Evolutionary conservation across 2,329 filamentous ascomycete genomes (phyloP).

Genomic region (Neofusicoccum kwambonambiense): DNA sequence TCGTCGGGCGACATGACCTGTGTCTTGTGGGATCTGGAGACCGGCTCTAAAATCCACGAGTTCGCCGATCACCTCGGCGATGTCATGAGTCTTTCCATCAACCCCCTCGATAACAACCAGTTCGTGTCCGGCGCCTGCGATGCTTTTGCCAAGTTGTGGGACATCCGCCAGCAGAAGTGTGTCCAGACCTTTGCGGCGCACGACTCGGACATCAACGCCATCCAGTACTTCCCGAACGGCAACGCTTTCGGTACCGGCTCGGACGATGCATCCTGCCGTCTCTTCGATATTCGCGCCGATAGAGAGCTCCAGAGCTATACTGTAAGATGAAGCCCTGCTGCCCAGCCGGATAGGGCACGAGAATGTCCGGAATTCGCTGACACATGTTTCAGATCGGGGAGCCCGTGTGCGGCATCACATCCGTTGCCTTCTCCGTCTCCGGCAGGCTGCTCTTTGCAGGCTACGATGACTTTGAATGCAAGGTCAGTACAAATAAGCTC

Average conservation of each 20-base stretch:
- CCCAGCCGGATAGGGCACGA: background rate
- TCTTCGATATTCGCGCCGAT: constrained; percentile 97
- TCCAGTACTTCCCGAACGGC: constrained; percentile 98
- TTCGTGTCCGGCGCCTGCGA: constrained; percentile 99
- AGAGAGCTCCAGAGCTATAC: constrained; percentile 70
- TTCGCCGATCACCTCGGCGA: constrained; percentile 98
- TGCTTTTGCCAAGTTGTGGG: constrained; percentile 97
- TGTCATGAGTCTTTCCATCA: constrained; percentile 99
- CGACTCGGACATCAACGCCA: constrained; percentile 98
- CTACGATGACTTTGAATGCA: constrained; percentile 99
- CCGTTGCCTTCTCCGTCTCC: constrained; percentile 95
- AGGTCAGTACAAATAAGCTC: constrained; percentile 60
- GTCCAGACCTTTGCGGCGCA: constrained; percentile 98
- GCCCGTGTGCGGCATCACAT: constrained; percentile 96
- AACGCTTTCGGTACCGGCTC: constrained; percentile 98
- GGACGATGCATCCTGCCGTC: constrained; percentile 92
- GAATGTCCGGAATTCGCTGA: constrained; percentile 1
- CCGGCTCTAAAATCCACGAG: constrained; percentile 93
- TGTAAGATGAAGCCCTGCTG: constrained; percentile 41
- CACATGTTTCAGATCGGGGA: constrained; percentile 74
- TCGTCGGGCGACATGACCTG: constrained; percentile 99
- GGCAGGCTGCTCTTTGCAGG: constrained; percentile 92
- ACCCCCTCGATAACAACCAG: constrained; percentile 97
- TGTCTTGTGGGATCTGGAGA: constrained; percentile 99
- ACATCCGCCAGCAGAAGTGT: constrained; percentile 96